Evolutionary conservation across 75 land plant species (phyloP).

Genomic region (Cunninghamia lanceolata): DNA sequence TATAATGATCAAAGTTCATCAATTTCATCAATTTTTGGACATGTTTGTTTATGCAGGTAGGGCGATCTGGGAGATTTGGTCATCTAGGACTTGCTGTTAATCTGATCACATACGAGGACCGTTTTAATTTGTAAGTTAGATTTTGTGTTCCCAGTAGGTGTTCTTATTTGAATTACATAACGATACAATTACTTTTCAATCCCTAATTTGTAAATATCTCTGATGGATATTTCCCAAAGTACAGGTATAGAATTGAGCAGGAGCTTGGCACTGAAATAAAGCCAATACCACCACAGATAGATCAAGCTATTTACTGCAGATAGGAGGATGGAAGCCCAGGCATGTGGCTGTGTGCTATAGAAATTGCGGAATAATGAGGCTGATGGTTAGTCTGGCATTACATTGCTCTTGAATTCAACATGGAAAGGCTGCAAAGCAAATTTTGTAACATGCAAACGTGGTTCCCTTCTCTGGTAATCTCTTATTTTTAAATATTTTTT

Average conservation of each 20-base stretch:
- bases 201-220: not conserved
- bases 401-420: not conserved
- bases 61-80: conserved; percentile 96
- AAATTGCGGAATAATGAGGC: not conserved
- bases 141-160: not conserved
- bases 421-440: not conserved
- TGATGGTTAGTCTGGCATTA: not conserved
- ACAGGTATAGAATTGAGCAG: conserved; percentile 92
- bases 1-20: not conserved
- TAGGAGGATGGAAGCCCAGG: conserved; percentile 11
- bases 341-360: not conserved
- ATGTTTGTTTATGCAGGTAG: conserved; percentile 50
- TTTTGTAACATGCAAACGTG: not conserved
- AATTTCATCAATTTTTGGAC: not conserved
- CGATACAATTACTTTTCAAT: not conserved
- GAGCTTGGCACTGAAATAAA: conserved; percentile 95
- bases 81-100: conserved; percentile 95
- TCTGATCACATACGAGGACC: conserved; percentile 92
- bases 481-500: not conserved
- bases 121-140: conserved; percentile 77
- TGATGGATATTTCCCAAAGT: not conserved
- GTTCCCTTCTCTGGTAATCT: not conserved
- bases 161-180: not conserved
- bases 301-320: conserved; percentile 86
- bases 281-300: conserved; percentile 89